Conservation (phyloP, 192 early-diverging fungal genomes). For the Oehlia diaphana region DNA sequence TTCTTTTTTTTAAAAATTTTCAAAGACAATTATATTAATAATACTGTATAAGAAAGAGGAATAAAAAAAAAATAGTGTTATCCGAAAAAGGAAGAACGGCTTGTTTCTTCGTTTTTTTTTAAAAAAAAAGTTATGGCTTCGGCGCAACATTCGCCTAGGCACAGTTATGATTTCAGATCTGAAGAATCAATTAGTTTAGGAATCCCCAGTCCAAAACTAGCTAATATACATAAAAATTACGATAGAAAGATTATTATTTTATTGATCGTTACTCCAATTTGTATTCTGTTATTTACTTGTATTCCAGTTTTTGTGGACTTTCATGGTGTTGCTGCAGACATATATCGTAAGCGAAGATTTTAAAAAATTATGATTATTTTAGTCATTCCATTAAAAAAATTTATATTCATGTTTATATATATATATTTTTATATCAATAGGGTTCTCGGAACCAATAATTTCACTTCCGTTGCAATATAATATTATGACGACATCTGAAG, state of each 20-base stretch:
- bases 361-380: not conserved
- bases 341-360: conserved; percentile 17
- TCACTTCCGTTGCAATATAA: conserved; percentile 8
- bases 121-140: not conserved
- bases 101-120: not conserved
- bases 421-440: not conserved
- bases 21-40: too few species aligned
- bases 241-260: conserved; percentile 15
- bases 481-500: conserved; percentile 5
- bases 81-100: too few species aligned
- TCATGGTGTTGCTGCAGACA: conserved; percentile 23
- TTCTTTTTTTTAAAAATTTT: too few species aligned
- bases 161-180: not conserved
- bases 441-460: conserved; percentile 18
- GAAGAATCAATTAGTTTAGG: conserved; percentile 13
- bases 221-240: not conserved
- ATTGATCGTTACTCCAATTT: conserved; percentile 7
- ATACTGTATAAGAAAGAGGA: too few species aligned
- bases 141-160: too few species aligned
- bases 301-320: not conserved
- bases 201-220: not conserved
- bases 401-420: not conserved
- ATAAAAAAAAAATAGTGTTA: too few species aligned
- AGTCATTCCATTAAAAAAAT: too few species aligned
- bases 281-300: not conserved